A percentile compares a stretch with the other conserved stretches of the same genome.
phyloP scores from a whole-genome alignment of 1,284 basidiomycete species.

The Taiwanofungus camphoratus region DNA sequence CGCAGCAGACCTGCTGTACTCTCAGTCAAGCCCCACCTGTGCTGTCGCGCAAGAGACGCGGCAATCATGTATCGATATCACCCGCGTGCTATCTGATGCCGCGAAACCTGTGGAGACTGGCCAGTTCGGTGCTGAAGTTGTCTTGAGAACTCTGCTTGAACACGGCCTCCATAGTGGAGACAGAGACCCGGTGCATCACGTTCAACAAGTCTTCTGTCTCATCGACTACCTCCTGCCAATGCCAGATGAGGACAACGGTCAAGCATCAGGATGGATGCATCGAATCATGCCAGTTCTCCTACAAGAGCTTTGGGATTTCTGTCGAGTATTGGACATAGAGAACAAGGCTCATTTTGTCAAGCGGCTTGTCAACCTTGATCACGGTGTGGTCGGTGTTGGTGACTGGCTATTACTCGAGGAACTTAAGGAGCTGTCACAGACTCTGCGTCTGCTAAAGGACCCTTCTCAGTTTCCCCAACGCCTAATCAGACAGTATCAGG shows the following conservation, averaged over 20 bases:
- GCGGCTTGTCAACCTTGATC: slow-evolving; percentile 52
- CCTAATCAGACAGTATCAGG: slow-evolving; percentile 31
- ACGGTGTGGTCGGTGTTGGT: slow-evolving; percentile 52
- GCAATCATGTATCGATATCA: slow-evolving; percentile 44
- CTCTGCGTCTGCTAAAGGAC: slow-evolving; percentile 33
- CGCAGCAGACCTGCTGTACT: slow-evolving; percentile 38
- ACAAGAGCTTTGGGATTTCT: slow-evolving; percentile 48
- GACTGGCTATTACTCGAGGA: slow-evolving; percentile 67
- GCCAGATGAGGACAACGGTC: slow-evolving; percentile 24
- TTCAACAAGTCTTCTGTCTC: slow-evolving; percentile 50
- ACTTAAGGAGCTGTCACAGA: slow-evolving; percentile 38
- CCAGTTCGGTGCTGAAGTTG: slow-evolving; percentile 36
- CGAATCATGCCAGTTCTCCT: slow-evolving; percentile 53
- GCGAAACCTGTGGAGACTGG: slow-evolving; percentile 31
- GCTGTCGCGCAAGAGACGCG: slow-evolving; percentile 38
- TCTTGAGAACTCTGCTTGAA: slow-evolving; percentile 51
- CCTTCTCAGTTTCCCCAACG: slow-evolving; percentile 24
- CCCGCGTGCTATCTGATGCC: slow-evolving; percentile 37
- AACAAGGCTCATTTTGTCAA: slow-evolving; percentile 49
- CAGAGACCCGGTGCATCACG: slow-evolving; percentile 50
- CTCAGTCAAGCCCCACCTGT: slow-evolving; percentile 34
- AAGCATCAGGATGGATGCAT: slow-evolving; percentile 41
- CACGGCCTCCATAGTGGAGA: slow-evolving; percentile 34
- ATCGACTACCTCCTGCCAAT: slow-evolving; percentile 53
- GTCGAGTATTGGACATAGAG: slow-evolving; percentile 49